Evolutionary conservation across 129 eudicot species (phyloP).

Genomic region (Artemisia annua): DNA sequence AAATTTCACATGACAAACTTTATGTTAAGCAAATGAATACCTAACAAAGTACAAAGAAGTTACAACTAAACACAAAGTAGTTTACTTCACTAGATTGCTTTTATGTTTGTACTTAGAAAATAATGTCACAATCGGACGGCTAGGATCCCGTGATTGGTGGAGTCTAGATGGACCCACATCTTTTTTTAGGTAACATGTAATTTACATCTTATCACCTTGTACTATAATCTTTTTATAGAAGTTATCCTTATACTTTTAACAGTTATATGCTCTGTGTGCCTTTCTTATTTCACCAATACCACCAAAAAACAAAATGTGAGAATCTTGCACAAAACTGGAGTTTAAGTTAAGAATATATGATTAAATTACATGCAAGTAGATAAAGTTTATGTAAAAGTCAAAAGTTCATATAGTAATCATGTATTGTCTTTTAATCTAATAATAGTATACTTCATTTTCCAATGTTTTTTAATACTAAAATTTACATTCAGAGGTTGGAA

Average conservation of each 20-base stretch:
- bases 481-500: not conserved
- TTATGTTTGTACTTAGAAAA: not conserved
- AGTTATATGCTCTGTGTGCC: not conserved
- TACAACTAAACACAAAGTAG: too few relatives aligned
- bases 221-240: constrained; percentile 23
- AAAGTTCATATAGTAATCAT: not conserved
- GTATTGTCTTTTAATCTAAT: not conserved
- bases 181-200: constrained; percentile 6
- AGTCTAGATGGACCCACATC: not conserved
- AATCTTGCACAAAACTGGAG: constrained; percentile 4
- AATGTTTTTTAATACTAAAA: not conserved
- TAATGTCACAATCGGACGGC: constrained; percentile 31
- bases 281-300: constrained; percentile 19
- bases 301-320: constrained; percentile 3
- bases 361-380: constrained; percentile 1
- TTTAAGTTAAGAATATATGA: not conserved
- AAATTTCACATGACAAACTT: too few relatives aligned
- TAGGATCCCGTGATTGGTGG: constrained; percentile 39
- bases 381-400: not conserved
- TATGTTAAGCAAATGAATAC: too few relatives aligned
- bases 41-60: too few relatives aligned
- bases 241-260: constrained; percentile 31
- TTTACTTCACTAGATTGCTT: not conserved
- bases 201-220: constrained; percentile 35
- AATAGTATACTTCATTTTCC: not conserved